These are phyloP conservation scores for Cryptococcus sp. DNA, from an alignment of 1,284 basidiomycete genomes.

Conservation along the genomic window DNA sequence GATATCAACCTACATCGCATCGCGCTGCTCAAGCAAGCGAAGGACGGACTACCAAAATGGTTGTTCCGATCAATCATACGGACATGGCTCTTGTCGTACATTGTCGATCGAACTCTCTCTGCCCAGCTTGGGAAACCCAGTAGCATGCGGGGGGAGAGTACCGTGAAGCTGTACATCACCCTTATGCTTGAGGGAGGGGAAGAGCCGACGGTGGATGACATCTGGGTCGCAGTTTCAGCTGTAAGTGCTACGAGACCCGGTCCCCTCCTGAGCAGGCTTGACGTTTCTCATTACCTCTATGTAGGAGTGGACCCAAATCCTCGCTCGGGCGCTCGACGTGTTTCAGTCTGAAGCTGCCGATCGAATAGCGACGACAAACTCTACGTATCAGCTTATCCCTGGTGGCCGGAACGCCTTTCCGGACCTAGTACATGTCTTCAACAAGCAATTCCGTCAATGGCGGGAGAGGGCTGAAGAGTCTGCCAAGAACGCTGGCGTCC, in stretches of 20 bases:
- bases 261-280: no score
- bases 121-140: conserved; percentile 36
- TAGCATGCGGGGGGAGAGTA: conserved; percentile 22
- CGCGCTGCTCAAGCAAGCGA: conserved; percentile 25
- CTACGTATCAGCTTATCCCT: not conserved
- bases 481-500: not conserved
- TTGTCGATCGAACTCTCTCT: conserved; percentile 30
- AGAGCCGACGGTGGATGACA: conserved; percentile 21
- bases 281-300: no score
- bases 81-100: conserved; percentile 35
- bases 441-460: conserved; percentile 30
- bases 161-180: conserved; percentile 20
- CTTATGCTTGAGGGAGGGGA: conserved; percentile 12
- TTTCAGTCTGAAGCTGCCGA: conserved; percentile 20
- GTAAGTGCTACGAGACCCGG: no score
- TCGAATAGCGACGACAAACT: not conserved
- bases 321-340: conserved; percentile 25
- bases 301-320: conserved; percentile 36
- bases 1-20: conserved; percentile 44
- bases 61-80: conserved; percentile 32
- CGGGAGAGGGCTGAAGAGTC: conserved; percentile 15
- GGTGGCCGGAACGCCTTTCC: conserved; percentile 9
- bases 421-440: conserved; percentile 20
- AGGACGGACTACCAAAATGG: conserved; percentile 29
- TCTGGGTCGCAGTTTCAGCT: conserved; percentile 27